These are phyloP conservation scores for Magnusiomyces sp. DNA, from an alignment of 1,139 yeast genomes.

Conservation along the genomic window DNA sequence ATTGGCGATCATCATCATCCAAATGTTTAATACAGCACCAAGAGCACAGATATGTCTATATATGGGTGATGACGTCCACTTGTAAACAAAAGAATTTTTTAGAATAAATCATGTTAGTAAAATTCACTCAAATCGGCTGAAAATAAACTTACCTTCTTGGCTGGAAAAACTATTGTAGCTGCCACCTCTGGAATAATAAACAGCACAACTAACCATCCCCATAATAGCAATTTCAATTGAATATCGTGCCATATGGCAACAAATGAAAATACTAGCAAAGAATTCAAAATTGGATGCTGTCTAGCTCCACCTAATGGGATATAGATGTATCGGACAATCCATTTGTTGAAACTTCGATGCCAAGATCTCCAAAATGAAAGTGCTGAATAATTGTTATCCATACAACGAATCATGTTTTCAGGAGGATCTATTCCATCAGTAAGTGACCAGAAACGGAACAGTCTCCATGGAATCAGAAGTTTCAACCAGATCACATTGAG, in stretches of 20 bases:
- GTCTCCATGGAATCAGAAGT: conserved; percentile 89
- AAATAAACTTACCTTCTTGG: conserved; percentile 22
- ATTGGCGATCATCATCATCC: conserved; percentile 98
- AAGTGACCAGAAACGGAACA: conserved; percentile 87
- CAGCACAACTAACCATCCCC: conserved; percentile 94
- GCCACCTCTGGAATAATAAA: conserved; percentile 82
- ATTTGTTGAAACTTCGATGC: conserved; percentile 90
- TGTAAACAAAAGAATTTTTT: conserved; percentile 28
- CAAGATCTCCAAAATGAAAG: conserved; percentile 97
- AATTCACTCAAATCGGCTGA: background rate
- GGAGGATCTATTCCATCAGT: conserved; percentile 93
- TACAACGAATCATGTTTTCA: conserved; percentile 94
- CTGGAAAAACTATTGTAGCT: conserved; percentile 41
- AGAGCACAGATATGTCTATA: conserved; percentile 73
- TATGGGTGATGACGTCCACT: conserved; percentile 44
- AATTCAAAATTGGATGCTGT: conserved; percentile 56
- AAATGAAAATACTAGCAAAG: conserved; percentile 84
- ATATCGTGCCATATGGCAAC: conserved; percentile 99
- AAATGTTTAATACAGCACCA: conserved; percentile 83
- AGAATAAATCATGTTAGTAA: conserved; percentile 16
- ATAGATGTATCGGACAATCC: conserved; percentile 75
- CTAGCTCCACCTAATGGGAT: conserved; percentile 81
- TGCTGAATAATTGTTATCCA: conserved; percentile 89
- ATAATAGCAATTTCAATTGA: conserved; percentile 68
- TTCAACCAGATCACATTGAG: conserved; percentile 86